Conservation (phyloP, 1,139 yeast species). For the Hansenula lynferdii region DNA sequence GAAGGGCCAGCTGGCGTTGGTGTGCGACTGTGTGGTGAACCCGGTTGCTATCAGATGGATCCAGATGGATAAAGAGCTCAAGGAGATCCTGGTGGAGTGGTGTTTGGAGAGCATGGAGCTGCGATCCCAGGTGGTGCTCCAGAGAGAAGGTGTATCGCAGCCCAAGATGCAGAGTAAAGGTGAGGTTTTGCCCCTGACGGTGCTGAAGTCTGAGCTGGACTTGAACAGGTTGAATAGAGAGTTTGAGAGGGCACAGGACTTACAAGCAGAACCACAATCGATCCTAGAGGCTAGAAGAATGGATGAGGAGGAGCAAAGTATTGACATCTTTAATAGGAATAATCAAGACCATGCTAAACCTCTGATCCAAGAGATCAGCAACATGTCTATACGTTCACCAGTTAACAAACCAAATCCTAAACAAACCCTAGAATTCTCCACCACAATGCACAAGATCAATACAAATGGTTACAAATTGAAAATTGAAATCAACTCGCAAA, state of each 20-base stretch:
- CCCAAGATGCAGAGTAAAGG: slow-evolving; percentile 69
- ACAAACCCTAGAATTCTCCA: slow-evolving; percentile 13
- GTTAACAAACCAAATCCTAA: slow-evolving; percentile 5
- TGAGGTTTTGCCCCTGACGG: slow-evolving; percentile 22
- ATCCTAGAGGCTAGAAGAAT: slow-evolving; percentile 16
- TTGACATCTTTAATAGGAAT: slow-evolving; percentile 15
- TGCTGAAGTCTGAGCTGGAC: slow-evolving; percentile 14
- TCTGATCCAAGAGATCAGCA: slow-evolving; percentile 21
- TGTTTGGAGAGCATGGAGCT: slow-evolving; percentile 65
- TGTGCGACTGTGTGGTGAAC: slow-evolving; percentile 74
- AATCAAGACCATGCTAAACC: too few relatives aligned
- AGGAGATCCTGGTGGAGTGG: slow-evolving; percentile 35
- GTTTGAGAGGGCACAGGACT: slow-evolving; percentile 5
- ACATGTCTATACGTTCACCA: slow-evolving; percentile 14
- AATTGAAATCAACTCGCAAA: slow-evolving; percentile 20
- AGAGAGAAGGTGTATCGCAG: slow-evolving; percentile 33
- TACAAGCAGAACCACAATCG: slow-evolving; percentile 14
- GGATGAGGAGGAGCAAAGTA: slow-evolving; percentile 11
- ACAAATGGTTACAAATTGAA: slow-evolving; percentile 17
- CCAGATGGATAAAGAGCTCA: slow-evolving; percentile 38
- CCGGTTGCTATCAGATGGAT: slow-evolving; percentile 59
- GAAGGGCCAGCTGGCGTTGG: slow-evolving; percentile 58
- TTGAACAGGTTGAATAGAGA: slow-evolving; percentile 9
- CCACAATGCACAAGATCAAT: slow-evolving; percentile 16
- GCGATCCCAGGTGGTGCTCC: slow-evolving; percentile 36